Percentiles rank a stretch among this genome's conserved stretches.
Conservation (phyloP, 306 rosid genomes). For the Mucuna pruriens region DNA sequence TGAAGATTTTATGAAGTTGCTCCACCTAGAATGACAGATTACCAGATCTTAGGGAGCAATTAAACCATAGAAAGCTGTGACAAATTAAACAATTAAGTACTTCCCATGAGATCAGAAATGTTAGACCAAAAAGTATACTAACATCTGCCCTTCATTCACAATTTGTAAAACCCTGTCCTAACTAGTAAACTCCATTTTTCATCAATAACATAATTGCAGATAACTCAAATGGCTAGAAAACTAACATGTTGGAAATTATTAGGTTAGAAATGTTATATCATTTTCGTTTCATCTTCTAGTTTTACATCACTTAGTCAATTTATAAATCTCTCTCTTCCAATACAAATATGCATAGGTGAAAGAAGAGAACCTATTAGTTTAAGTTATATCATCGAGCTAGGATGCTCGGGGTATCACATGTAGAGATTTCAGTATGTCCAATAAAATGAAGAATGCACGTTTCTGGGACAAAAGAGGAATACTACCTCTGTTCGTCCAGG, state of each 20-base stretch:
- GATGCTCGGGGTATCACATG: not conserved
- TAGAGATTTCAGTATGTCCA: constrained; percentile 23
- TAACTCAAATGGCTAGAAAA: constrained; percentile 33
- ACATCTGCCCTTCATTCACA: constrained; percentile 3
- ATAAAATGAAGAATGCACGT: constrained; percentile 22
- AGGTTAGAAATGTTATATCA: constrained; percentile 11
- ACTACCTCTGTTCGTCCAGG: constrained; percentile 94
- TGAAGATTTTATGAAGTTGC: constrained; percentile 94
- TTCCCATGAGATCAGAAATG: constrained; percentile 8
- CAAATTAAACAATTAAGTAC: constrained; percentile 3
- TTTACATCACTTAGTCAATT: constrained; percentile 14
- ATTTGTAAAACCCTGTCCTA: not conserved
- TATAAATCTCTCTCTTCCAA: constrained; percentile 31
- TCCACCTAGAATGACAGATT: constrained; percentile 64
- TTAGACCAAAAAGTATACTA: not conserved
- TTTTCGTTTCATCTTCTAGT: not conserved
- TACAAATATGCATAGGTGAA: constrained; percentile 1
- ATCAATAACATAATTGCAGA: constrained; percentile 29
- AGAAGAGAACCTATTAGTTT: not conserved
- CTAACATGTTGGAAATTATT: constrained; percentile 20
- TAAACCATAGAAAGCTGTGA: constrained; percentile 28
- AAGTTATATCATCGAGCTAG: constrained; percentile 2
- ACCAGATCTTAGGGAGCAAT: constrained; percentile 33
- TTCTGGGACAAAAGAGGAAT: constrained; percentile 25
- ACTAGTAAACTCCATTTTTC: constrained; percentile 28